A percentile compares a stretch with the other conserved stretches of the same genome.
Conservation (phyloP, 1,284 basidiomycete genomes). For the Spongiforma sp. region DNA sequence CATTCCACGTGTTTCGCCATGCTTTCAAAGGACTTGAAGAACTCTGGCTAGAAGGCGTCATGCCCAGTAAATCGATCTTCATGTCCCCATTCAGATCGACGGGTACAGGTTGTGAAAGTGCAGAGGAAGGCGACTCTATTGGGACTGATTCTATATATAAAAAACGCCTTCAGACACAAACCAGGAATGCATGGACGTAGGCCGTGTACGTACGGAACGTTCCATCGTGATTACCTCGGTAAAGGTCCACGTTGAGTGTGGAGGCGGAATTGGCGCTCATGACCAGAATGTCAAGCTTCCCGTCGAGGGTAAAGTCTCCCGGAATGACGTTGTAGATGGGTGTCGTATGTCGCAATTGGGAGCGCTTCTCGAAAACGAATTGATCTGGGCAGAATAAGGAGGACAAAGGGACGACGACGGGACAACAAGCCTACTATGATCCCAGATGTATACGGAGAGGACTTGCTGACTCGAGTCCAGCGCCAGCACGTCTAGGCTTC, state of each 20-base stretch:
- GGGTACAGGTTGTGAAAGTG: constrained; percentile 80
- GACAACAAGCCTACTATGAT: constrained; percentile 61
- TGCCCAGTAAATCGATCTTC: constrained; percentile 87
- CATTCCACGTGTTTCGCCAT: constrained; percentile 83
- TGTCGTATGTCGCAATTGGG: constrained; percentile 58
- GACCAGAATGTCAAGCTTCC: constrained; percentile 87
- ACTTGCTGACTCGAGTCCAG: constrained; percentile 77
- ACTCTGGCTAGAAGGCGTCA: constrained; percentile 46
- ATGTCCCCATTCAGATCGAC: constrained; percentile 90
- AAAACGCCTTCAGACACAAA: constrained; percentile 35
- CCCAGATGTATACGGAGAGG: constrained; percentile 82
- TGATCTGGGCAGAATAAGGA: constrained; percentile 44
- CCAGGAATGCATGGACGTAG: not conserved
- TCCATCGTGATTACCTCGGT: constrained; percentile 64
- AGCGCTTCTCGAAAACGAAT: constrained; percentile 66
- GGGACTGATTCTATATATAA: constrained; percentile 40
- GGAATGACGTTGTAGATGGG: constrained; percentile 84
- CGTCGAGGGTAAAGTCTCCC: constrained; percentile 93
- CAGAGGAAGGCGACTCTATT: constrained; percentile 66
- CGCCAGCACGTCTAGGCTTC: constrained; percentile 82
- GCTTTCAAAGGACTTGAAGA: constrained; percentile 54
- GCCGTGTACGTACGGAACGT: constrained; percentile 65
- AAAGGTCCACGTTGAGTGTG: constrained; percentile 71
- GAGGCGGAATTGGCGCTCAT: constrained; percentile 67
- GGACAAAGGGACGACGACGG: not conserved